Percentiles rank a stretch among this genome's conserved stretches.
Conservation (phyloP, 1,139 yeast species). For the Yarrowia galli region DNA sequence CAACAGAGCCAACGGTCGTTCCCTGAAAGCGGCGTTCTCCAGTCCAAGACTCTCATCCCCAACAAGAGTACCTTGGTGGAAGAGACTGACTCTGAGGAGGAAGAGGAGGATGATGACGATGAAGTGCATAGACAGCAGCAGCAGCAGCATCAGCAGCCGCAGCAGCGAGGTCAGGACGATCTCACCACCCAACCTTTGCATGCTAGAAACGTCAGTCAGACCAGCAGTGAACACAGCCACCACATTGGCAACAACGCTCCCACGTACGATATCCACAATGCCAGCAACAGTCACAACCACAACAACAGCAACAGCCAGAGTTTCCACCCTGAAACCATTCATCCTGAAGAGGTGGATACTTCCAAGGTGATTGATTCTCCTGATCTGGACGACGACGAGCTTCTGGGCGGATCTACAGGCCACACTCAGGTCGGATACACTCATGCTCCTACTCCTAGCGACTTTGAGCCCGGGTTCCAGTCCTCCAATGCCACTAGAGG, state of each 20-base stretch:
- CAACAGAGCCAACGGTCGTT: conserved; percentile 34
- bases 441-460: conserved; percentile 10
- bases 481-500: not conserved
- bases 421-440: conserved; percentile 30
- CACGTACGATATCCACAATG: not conserved
- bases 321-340: conserved; percentile 22
- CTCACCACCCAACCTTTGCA: conserved; percentile 21
- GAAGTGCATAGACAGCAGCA: not conserved
- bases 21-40: conserved; percentile 43
- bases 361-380: conserved; percentile 29
- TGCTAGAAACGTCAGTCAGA: conserved; percentile 14
- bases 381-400: conserved; percentile 27
- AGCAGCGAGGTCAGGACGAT: not conserved
- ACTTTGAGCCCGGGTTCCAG: conserved; percentile 8
- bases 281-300: not conserved
- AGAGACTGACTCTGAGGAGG: conserved; percentile 47
- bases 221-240: conserved; percentile 18
- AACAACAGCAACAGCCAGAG: not conserved
- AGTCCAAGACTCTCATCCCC: conserved; percentile 47
- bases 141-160: not conserved
- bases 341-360: conserved; percentile 19
- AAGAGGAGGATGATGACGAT: conserved; percentile 42
- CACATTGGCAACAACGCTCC: conserved; percentile 10
- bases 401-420: conserved; percentile 14
- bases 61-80: conserved; percentile 48